Conservation (phyloP, 2,329 filamentous ascomycete genomes). For the Monilinia vaccinii-corymbosi region DNA sequence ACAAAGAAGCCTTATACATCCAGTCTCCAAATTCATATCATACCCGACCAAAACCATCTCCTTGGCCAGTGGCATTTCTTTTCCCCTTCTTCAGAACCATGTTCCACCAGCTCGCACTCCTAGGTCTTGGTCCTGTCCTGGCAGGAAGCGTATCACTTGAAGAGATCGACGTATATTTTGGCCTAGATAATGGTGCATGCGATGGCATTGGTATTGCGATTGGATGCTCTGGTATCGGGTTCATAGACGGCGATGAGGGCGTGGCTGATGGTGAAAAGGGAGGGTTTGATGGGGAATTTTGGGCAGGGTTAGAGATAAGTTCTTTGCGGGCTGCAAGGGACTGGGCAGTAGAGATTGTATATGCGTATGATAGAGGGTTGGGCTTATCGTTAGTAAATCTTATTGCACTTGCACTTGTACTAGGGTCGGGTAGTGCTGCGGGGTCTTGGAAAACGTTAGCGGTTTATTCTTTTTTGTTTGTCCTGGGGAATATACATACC, state of each 20-base stretch:
- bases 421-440: background rate
- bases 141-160: background rate
- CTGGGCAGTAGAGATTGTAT: background rate
- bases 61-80: background rate
- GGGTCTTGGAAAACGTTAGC: background rate
- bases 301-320: background rate
- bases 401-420: background rate
- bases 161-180: background rate
- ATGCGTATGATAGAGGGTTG: background rate
- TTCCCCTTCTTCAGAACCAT: background rate
- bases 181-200: background rate
- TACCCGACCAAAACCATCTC: background rate
- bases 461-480: background rate
- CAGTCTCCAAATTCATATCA: background rate
- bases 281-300: background rate
- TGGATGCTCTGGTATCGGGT: background rate
- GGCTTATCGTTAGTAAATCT: background rate
- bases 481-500: background rate
- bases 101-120: background rate
- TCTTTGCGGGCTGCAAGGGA: constrained; percentile 1
- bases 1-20: too few species aligned
- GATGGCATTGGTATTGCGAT: background rate
- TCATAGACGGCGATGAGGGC: background rate
- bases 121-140: background rate
- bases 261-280: background rate